These are phyloP conservation scores for Dissoconium aciculare DNA, from an alignment of 2,329 filamentous ascomycete genomes.

Conservation along the genomic window DNA sequence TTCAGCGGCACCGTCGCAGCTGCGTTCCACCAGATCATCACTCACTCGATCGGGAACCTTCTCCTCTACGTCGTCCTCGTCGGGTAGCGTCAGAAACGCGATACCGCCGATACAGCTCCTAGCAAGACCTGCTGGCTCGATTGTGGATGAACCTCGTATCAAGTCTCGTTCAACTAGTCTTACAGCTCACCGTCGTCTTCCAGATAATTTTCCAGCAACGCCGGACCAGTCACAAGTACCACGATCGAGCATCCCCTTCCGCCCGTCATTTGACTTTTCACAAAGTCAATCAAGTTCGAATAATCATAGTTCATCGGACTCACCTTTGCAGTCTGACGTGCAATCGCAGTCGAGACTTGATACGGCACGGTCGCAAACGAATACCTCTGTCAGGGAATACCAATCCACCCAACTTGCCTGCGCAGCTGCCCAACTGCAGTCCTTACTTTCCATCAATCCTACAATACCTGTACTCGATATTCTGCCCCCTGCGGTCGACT, in stretches of 20 bases:
- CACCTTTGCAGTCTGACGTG: too few relatives aligned
- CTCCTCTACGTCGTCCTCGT: slow-evolving; percentile 17
- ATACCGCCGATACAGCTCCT: slow-evolving; percentile 23
- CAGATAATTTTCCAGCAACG: too few relatives aligned
- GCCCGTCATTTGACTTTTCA: too few relatives aligned
- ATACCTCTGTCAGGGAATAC: slow-evolving; percentile 7
- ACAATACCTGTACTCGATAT: slow-evolving; percentile 1
- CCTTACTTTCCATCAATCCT: slow-evolving; percentile 5
- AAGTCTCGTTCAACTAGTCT: too few relatives aligned
- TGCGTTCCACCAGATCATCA: slow-evolving; percentile 14
- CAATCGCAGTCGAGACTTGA: too few relatives aligned
- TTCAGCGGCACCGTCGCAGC: slow-evolving; percentile 6
- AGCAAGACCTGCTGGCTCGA: slow-evolving; percentile 19
- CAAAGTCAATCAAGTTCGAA: too few relatives aligned
- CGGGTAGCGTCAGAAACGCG: slow-evolving; percentile 18
- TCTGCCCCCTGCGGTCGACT: slow-evolving; percentile 2
- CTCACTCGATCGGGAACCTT: slow-evolving; percentile 17
- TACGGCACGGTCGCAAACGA: too few relatives aligned
- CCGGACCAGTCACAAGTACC: slow-evolving; percentile 9
- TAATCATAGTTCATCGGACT: too few relatives aligned
- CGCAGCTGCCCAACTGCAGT: slow-evolving; percentile 7
- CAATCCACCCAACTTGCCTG: slow-evolving; percentile 6
- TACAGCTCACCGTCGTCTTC: too few relatives aligned
- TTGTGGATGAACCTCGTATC: too few relatives aligned
- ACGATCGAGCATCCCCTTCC: too few relatives aligned